These are phyloP conservation scores for Dipodascus albidus DNA, from an alignment of 805 yeast species.

Conservation along the genomic window DNA sequence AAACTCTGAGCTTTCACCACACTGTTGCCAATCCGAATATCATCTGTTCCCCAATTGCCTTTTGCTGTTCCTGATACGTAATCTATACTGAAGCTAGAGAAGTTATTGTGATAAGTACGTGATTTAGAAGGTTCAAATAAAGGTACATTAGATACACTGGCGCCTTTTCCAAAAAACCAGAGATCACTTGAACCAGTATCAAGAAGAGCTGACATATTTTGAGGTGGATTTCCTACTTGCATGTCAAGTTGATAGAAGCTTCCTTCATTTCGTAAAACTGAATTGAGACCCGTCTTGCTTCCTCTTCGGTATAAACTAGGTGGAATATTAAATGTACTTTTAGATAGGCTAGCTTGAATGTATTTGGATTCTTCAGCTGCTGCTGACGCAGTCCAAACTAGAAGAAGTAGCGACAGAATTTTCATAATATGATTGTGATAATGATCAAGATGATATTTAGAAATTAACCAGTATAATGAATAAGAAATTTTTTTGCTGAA, in stretches of 20 bases:
- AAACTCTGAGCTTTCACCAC: background rate
- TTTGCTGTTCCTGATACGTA: constrained; percentile 37
- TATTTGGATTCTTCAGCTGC: background rate
- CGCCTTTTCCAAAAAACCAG: constrained; percentile 33
- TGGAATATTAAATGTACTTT: background rate
- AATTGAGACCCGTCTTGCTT: background rate
- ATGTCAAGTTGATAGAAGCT: constrained; percentile 6
- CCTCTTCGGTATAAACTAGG: background rate
- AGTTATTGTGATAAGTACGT: constrained; percentile 74
- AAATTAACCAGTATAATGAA: too few species aligned
- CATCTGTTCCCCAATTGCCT: constrained; percentile 44
- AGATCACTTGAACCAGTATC: constrained; percentile 67
- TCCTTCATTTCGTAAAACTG: background rate
- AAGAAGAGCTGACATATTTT: constrained; percentile 39
- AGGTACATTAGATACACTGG: background rate
- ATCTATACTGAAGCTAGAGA: constrained; percentile 33
- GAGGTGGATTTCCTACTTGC: constrained; percentile 44
- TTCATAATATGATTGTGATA: too few species aligned
- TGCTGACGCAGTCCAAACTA: background rate
- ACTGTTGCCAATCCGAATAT: constrained; percentile 1
- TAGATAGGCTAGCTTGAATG: background rate
- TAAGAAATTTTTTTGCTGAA: too few species aligned
- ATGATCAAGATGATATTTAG: too few species aligned
- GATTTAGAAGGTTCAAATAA: constrained; percentile 59
- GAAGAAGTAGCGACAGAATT: background rate